These are phyloP conservation scores for Mentha longifolia DNA, from an alignment of 257 asterid genomes.

Conservation along the genomic window DNA sequence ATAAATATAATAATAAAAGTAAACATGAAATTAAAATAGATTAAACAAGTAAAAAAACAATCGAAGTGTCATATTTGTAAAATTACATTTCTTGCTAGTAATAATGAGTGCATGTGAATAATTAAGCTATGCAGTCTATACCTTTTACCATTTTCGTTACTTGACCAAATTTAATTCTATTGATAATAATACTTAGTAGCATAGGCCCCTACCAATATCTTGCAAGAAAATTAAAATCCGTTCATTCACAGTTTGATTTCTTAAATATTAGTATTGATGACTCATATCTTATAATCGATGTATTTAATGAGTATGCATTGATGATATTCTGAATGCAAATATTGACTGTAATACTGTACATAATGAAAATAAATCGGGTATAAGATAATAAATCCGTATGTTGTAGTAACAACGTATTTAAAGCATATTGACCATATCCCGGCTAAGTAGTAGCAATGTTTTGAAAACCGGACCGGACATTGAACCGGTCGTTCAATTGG, in stretches of 20 bases:
- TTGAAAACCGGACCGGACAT: no score
- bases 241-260: neutral
- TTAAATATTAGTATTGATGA: neutral
- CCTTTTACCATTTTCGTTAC: neutral
- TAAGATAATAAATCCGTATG: neutral
- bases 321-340: neutral
- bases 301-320: neutral
- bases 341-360: neutral
- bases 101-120: conserved; percentile 29
- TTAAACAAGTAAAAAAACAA: neutral
- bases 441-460: no score
- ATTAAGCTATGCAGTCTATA: conserved; percentile 21
- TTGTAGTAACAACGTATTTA: no score
- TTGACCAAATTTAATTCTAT: conserved; percentile 31
- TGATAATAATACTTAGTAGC: conserved; percentile 13
- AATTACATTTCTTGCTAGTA: neutral
- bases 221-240: no score
- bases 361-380: neutral
- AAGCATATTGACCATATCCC: no score
- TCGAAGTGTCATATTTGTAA: neutral
- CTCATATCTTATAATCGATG: neutral
- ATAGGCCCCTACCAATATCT: conserved; percentile 41
- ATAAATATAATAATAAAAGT: neutral
- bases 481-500: no score
- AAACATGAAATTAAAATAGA: neutral